These are phyloP conservation scores for Suhomyces panamericanus DNA, from an alignment of 1,139 yeast species.

Conservation along the genomic window DNA sequence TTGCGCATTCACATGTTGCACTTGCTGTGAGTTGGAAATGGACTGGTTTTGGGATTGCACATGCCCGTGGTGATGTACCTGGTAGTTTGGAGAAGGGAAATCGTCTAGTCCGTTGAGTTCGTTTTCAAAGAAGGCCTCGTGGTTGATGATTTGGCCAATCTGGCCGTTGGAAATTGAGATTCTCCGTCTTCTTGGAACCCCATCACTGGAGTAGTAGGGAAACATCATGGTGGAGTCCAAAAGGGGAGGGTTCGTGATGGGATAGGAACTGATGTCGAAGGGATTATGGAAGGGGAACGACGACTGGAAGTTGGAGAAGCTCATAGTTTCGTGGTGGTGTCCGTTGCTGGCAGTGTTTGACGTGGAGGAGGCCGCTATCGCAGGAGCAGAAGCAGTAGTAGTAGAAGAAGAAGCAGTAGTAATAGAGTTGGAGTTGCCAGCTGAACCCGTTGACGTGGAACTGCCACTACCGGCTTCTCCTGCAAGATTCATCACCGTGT, in stretches of 20 bases:
- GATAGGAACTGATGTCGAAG: conserved; percentile 50
- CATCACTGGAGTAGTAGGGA: conserved; percentile 39
- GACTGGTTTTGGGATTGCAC: neutral
- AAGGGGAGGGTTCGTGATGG: conserved; percentile 65
- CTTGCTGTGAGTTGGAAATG: conserved; percentile 6
- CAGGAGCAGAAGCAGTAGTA: neutral
- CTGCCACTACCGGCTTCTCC: conserved; percentile 1
- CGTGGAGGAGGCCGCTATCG: neutral
- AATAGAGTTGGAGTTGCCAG: neutral
- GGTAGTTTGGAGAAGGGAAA: conserved; percentile 3
- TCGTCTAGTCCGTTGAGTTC: conserved; percentile 22
- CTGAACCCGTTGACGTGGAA: neutral
- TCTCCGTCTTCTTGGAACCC: conserved; percentile 54
- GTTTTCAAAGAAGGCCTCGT: conserved; percentile 42
- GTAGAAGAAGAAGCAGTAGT: neutral
- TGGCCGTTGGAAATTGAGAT: conserved; percentile 80
- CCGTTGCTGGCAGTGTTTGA: neutral
- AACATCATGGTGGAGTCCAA: conserved; percentile 55
- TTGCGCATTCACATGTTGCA: conserved; percentile 6
- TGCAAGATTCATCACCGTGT: conserved; percentile 2
- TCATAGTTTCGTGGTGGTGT: conserved; percentile 6
- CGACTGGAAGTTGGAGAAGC: conserved; percentile 5
- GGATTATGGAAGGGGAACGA: conserved; percentile 32
- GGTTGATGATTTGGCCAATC: conserved; percentile 64
- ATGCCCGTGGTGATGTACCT: neutral